Evolutionary conservation across 164 flowering plant species (phyloP).

Genomic region (Macadamia tetraphylla): DNA sequence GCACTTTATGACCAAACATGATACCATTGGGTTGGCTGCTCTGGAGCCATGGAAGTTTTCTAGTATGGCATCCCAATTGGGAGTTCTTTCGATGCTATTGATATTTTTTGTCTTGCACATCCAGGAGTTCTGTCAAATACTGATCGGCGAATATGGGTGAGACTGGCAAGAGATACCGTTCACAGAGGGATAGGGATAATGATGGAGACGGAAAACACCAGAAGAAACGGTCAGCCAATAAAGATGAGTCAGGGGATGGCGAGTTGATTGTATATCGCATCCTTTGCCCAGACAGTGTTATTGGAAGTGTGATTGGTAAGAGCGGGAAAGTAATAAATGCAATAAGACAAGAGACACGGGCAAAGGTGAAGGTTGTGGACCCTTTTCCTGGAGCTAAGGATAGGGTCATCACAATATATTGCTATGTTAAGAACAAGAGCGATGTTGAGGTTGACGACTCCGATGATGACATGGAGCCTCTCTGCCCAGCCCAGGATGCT

Average conservation of each 20-base stretch:
- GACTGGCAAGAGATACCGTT: constrained; percentile 58
- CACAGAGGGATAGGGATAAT: constrained; percentile 32
- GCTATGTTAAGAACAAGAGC: constrained; percentile 67
- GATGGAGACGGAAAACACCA: constrained; percentile 30
- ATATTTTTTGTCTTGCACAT: not conserved
- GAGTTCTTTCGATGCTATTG: not conserved
- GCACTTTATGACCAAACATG: no score
- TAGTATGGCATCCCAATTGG: no score
- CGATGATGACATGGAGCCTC: constrained; percentile 38
- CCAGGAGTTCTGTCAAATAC: not conserved
- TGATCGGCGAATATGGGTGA: constrained; percentile 45
- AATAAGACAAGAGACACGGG: constrained; percentile 74
- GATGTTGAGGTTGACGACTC: constrained; percentile 64
- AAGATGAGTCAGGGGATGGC: constrained; percentile 43
- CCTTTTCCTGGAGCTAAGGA: constrained; percentile 88
- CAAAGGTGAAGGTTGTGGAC: constrained; percentile 85
- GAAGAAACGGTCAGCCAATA: constrained; percentile 23
- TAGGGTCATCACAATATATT: constrained; percentile 72
- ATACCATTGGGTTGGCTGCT: no score
- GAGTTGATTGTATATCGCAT: constrained; percentile 72
- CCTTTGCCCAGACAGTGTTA: constrained; percentile 74
- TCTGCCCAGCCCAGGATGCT: constrained; percentile 94
- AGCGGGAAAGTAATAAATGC: constrained; percentile 86
- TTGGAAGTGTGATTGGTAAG: constrained; percentile 97
- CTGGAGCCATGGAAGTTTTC: no score